Evolutionary conservation across 1,284 basidiomycete species (phyloP).

Genomic region (Boletus sp.): DNA sequence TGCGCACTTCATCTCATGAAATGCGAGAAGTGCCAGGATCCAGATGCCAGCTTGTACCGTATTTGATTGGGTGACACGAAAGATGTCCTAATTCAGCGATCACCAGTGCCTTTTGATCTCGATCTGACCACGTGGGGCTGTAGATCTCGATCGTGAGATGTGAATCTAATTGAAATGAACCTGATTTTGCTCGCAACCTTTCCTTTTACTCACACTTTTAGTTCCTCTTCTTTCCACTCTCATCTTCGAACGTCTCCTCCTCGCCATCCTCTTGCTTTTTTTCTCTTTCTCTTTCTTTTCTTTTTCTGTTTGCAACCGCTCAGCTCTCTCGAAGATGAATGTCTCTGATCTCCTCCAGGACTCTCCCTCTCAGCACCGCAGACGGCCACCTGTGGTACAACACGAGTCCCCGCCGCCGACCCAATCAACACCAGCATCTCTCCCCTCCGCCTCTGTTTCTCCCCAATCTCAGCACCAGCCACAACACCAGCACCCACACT

Average conservation of each 20-base stretch:
- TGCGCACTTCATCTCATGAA: neutral
- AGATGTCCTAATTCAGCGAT: slow-evolving; percentile 10
- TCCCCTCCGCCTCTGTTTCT: slow-evolving; percentile 18
- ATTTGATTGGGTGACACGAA: neutral
- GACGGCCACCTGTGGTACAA: slow-evolving; percentile 26
- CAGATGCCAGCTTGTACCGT: too few relatives aligned
- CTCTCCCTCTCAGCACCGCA: slow-evolving; percentile 57
- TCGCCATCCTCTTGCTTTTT: slow-evolving; percentile 4
- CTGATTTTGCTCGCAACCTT: slow-evolving; percentile 31
- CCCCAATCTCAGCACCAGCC: slow-evolving; percentile 23
- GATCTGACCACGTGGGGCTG: slow-evolving; percentile 29
- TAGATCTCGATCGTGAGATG: slow-evolving; percentile 37
- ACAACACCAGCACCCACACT: slow-evolving; percentile 12
- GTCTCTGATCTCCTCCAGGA: slow-evolving; percentile 69
- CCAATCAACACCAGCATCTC: slow-evolving; percentile 19
- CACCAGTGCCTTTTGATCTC: slow-evolving; percentile 23
- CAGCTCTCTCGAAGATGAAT: slow-evolving; percentile 48
- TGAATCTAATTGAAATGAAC: slow-evolving; percentile 36
- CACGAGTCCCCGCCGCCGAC: slow-evolving; percentile 26
- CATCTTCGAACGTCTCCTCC: slow-evolving; percentile 14
- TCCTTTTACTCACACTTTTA: slow-evolving; percentile 31
- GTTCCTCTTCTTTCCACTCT: slow-evolving; percentile 28
- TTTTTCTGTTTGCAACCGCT: neutral
- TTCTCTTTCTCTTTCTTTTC: neutral
- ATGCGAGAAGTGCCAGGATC: too few relatives aligned